Percentiles rank a stretch among this genome's conserved stretches.
Evolutionary conservation across 768 basidiomycete species (phyloP).

Genomic region (Termitomyces sp.): DNA sequence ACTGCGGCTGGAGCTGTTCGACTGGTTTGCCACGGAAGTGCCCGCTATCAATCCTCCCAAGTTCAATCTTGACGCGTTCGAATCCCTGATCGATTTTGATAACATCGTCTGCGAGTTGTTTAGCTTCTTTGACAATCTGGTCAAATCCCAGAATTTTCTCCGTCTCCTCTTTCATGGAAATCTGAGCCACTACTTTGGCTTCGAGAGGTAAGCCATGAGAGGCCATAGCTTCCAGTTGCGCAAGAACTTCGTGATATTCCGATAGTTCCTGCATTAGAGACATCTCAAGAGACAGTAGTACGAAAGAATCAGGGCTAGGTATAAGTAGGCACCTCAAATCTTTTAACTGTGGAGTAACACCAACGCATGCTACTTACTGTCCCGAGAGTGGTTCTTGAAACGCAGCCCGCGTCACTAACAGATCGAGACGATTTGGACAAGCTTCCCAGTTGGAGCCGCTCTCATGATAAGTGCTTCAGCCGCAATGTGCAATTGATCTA

Average conservation of each 20-base stretch:
- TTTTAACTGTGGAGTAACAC: not conserved
- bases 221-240: not conserved
- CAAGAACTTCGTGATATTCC: not conserved
- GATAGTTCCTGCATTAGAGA: not conserved
- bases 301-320: too few species aligned
- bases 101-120: constrained; percentile 4
- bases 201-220: not conserved
- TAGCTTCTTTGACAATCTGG: constrained; percentile 2
- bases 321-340: not conserved
- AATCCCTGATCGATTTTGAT: constrained; percentile 12
- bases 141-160: not conserved
- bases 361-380: not conserved
- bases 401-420: not conserved
- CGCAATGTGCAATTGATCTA: not conserved
- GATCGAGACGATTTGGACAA: not conserved
- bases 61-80: constrained; percentile 8
- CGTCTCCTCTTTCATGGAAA: not conserved
- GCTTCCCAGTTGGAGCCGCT: not conserved
- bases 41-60: constrained; percentile 1
- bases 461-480: not conserved
- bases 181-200: not conserved
- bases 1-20: constrained; percentile 6
- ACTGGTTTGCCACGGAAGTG: constrained; percentile 5
- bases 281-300: not conserved
- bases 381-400: not conserved